Evolutionary conservation across 805 yeast species (phyloP), one percentile per base, ranked within the genome.

Genomic region (Candida ulmi): DNA sequence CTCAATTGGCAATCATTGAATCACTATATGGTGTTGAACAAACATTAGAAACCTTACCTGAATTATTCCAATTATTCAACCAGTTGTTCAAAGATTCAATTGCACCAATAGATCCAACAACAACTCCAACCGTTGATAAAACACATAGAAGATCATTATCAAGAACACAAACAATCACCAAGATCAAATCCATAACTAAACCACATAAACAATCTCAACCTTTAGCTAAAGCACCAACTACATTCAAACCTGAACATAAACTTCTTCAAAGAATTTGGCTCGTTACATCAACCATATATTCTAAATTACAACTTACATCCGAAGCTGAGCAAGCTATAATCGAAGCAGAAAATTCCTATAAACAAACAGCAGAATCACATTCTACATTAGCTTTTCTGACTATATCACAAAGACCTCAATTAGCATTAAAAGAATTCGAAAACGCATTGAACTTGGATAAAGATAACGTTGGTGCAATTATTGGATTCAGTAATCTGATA

Each of bases 251-350:
- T 13, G 76, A 69, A 32, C 61, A 64, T 34, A 57, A 50, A 18
- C 51, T 77, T 9, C 54, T 80, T 34, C 87, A 80, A 50, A 68
- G 69, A 26, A 53, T 86, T 18, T 88, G 96, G 96, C 57, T 88
- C 36, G 76, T 88, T 75, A 71, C 86, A 0, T 71, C 88, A 1
- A 70, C 72, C 28, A 62, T 87, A 21, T 88, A 86, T 54, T 63
- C 74, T 50, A 72, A 74, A 42, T 69, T 74, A 6, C 79, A 74
- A 1, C 58, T 74, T 30, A 46, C 63, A 1, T 69, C 65, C 3
- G 95, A 87, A 38, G 78, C 90, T 1, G 79, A 78, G 50, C 78
- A 74, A 42, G 82, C 95, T 35, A 70, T 88, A 5, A 69, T 72
- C 8, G 96, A 88, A 58, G 87, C 95, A 1, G 81, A 74, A 41